Evolutionary conservation across 164 flowering plant species (phyloP), one percentile per base, ranked within the genome.

Genomic region (Dillenia turbinata): DNA sequence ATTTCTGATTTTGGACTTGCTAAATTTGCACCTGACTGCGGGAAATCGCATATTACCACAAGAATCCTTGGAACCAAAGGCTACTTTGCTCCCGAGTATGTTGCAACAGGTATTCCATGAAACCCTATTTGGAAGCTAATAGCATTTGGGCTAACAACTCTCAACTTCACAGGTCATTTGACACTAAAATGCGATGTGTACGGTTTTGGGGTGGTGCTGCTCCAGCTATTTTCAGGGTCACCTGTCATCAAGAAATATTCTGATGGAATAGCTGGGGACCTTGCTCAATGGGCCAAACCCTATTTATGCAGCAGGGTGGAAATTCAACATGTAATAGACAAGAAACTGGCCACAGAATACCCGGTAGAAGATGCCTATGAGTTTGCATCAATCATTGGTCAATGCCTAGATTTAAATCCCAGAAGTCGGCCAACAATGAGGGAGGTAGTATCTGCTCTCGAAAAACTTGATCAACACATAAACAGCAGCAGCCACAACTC

Each of bases 1-100:
- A 50, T 75, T 9, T 65, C 75, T n/a, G 75, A 75, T 43, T 75
- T 71, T 33, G 78, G 78, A 14, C 53, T 68, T n/a, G 75, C 78
- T 6, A 71, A 52, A 22, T 52, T 55, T 48, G 79, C 73, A 9
- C 79, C 75, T 1, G 48, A 51, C 49, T 68, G 48, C 13, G 70
- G 49, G 14, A 47, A 47, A 26, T 44, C 72, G 3, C 75, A 75
- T 12, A 19, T 69, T 11, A 50, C 56, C 12, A 64, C 75, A 9
- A 56, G 69, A 52, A 24, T 75, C 10, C 60, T 75, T 2, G 79
- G 79, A 26, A 75, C 75, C 17, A 64, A 33, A 54, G 79, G 79
- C 46, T 75, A 75, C 60, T 47, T 63, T 19, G 79, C 75, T 8
- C 79, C 73, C 26, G 79, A 75, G 57, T 75, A 75, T 57, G 22